A percentile compares a stretch with the other conserved stretches of the same genome.
Conservation (phyloP, 768 basidiomycete genomes). For the Mycena sanguinolenta region DNA sequence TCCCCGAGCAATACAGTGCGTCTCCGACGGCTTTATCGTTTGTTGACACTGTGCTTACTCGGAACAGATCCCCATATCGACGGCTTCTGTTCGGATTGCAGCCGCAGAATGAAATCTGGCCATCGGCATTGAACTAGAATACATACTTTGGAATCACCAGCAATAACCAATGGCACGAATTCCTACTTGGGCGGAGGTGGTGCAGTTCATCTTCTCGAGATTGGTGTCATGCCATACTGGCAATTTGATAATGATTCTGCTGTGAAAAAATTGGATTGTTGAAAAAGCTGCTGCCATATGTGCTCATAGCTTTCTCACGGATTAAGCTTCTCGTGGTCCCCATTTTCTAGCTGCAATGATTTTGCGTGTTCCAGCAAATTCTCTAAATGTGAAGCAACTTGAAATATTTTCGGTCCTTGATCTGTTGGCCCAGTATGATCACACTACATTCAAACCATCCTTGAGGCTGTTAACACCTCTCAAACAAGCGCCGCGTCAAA, state of each 20-base stretch:
- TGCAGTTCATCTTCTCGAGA: not conserved
- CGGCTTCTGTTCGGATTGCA: no score
- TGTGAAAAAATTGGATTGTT: not conserved
- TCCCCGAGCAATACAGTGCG: no score
- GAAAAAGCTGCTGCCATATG: not conserved
- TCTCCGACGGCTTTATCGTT: no score
- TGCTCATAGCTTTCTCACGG: not conserved
- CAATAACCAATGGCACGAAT: not conserved
- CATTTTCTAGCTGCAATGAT: not conserved
- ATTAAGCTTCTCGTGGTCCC: not conserved
- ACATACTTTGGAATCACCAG: not conserved
- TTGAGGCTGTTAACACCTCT: not conserved
- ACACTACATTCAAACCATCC: not conserved
- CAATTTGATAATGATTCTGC: not conserved
- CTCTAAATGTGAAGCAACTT: not conserved
- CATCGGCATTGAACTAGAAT: no score
- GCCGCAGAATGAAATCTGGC: no score
- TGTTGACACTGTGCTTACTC: no score
- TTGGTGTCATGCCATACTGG: not conserved
- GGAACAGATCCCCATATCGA: no score
- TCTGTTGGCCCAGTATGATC: not conserved
- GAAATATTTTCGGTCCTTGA: not conserved
- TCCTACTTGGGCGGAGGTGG: not conserved
- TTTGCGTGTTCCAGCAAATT: not conserved
- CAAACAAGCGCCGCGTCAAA: no score